These are phyloP conservation scores for Cladosporium colombiae DNA, from an alignment of 2,329 filamentous ascomycete species.

Conservation along the genomic window DNA sequence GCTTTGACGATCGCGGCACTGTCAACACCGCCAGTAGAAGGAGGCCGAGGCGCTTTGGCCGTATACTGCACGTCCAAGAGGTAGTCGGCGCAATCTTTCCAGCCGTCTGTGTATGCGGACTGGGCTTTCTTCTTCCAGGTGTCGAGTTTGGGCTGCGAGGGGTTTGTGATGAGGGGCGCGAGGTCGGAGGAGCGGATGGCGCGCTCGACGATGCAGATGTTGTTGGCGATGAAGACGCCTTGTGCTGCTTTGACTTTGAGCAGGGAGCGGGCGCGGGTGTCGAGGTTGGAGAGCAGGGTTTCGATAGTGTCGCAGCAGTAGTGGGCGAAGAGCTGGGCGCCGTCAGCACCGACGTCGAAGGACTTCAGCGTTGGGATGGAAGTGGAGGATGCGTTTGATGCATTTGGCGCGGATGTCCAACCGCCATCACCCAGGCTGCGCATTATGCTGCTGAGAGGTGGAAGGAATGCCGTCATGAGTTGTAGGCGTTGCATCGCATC, in stretches of 20 bases:
- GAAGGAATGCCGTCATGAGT: constrained; percentile 81
- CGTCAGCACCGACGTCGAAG: constrained; percentile 87
- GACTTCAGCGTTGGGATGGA: constrained; percentile 71
- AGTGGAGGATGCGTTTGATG: constrained; percentile 57
- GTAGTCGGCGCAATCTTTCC: constrained; percentile 82
- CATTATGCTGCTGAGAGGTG: constrained; percentile 85
- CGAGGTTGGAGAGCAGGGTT: constrained; percentile 71
- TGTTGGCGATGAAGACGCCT: constrained; percentile 91
- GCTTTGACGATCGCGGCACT: constrained; percentile 81
- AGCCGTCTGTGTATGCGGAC: constrained; percentile 78
- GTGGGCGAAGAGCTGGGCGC: constrained; percentile 81
- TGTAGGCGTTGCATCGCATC: constrained; percentile 86
- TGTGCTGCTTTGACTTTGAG: constrained; percentile 76
- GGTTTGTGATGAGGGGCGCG: constrained; percentile 59
- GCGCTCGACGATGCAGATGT: constrained; percentile 78
- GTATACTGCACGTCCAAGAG: constrained; percentile 93
- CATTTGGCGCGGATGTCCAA: constrained; percentile 64
- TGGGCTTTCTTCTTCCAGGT: constrained; percentile 86
- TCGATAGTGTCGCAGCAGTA: constrained; percentile 91
- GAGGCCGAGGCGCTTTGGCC: constrained; percentile 69
- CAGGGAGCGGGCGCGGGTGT: constrained; percentile 69
- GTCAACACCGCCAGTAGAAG: constrained; percentile 70
- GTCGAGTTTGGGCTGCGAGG: constrained; percentile 61
- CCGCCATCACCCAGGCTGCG: constrained; percentile 90
- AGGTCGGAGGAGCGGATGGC: constrained; percentile 82